A percentile compares a stretch with the other conserved stretches of the same genome.
phyloP scores from a whole-genome alignment of 225 moss, liverwort and hornwort genomes.

The Thuidium tamariscinum region DNA sequence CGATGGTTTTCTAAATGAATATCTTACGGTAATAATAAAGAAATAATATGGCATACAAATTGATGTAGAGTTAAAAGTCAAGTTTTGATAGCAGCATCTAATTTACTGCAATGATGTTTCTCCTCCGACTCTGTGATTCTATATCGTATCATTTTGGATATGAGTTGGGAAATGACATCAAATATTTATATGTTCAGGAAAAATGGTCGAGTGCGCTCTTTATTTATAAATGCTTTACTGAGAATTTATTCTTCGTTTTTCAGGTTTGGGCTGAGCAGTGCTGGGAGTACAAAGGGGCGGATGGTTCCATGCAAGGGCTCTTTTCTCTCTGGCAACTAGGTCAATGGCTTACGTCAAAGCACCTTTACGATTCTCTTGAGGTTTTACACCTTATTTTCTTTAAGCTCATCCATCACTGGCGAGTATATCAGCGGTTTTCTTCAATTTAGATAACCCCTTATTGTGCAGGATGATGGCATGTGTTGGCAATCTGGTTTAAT shows the following conservation, averaged over 20 bases:
- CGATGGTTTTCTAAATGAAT: neutral
- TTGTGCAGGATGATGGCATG: neutral
- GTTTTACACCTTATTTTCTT: neutral
- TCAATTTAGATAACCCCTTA: neutral
- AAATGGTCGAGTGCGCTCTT: neutral
- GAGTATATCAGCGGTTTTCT: neutral
- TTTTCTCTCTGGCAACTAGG: slow-evolving; percentile 38
- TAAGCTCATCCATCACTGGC: neutral
- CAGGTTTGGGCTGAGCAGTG: slow-evolving; percentile 32
- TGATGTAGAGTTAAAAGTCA: neutral
- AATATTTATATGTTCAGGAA: neutral
- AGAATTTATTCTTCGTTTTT: neutral
- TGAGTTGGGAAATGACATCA: neutral
- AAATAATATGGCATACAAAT: neutral
- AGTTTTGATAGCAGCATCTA: neutral
- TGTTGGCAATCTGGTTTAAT: neutral
- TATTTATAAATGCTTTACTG: neutral
- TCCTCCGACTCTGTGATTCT: neutral
- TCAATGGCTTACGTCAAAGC: slow-evolving; percentile 26
- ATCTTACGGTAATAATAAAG: neutral
- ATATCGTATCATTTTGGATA: neutral
- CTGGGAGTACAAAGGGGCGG: slow-evolving; percentile 40
- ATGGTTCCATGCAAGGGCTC: slow-evolving; percentile 34
- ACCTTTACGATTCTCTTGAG: slow-evolving; percentile 34
- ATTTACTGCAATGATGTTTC: neutral